Evolutionary conservation across 495 filamentous ascomycete species (phyloP).

Genomic region (Hypoxylon crocopeplum): DNA sequence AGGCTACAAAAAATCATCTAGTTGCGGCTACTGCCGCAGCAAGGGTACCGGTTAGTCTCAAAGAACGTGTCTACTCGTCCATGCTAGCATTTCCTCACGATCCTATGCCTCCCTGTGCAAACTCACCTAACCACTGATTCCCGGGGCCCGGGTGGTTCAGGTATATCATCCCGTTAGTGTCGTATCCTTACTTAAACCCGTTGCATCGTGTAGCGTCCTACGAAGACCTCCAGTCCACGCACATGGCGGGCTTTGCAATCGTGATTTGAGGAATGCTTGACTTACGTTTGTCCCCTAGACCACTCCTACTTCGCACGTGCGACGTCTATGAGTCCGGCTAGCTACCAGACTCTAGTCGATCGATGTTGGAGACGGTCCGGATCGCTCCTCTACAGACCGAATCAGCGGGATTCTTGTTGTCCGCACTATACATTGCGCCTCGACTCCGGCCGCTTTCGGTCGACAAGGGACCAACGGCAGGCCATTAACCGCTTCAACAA

Average conservation of each 20-base stretch:
- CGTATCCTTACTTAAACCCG: conserved; percentile 11
- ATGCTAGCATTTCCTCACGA: conserved; percentile 16
- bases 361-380: conserved; percentile 89
- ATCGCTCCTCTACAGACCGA: conserved; percentile 90
- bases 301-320: conserved; percentile 82
- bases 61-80: conserved; percentile 43
- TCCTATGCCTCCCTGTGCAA: conserved; percentile 23
- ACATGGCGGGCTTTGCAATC: conserved; percentile 35
- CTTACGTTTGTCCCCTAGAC: conserved; percentile 59
- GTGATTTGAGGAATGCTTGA: conserved; percentile 40
- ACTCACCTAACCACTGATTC: conserved; percentile 28
- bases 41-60: conserved; percentile 50
- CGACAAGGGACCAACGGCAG: conserved; percentile 83
- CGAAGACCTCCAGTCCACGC: conserved; percentile 18
- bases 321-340: conserved; percentile 67
- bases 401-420: conserved; percentile 83
- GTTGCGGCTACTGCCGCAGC: conserved; percentile 60
- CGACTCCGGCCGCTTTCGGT: conserved; percentile 71
- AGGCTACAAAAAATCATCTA: conserved; percentile 57
- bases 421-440: conserved; percentile 95
- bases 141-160: conserved; percentile 11
- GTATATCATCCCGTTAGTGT: conserved; percentile 17
- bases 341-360: conserved; percentile 85
- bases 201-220: conserved; percentile 31
- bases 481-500: conserved; percentile 90